Conservation (phyloP, 2,329 filamentous ascomycete species). For the Venturia oleaginea region DNA sequence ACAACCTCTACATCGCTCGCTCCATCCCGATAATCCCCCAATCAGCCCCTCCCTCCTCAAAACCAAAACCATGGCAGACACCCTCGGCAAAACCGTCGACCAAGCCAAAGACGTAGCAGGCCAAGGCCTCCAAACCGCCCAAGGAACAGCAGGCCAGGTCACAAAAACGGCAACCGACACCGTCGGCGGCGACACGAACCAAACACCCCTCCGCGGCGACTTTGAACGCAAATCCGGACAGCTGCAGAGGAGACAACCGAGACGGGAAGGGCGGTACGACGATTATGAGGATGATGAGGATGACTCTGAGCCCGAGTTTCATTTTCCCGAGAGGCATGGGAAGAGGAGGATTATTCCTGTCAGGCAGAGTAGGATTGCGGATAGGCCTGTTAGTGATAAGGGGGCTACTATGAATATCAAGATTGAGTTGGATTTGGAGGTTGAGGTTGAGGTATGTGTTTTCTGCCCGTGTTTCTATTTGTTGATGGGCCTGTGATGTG, state of each 20-base stretch:
- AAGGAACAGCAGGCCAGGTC: not conserved
- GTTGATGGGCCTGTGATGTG: not conserved
- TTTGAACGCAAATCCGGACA: not conserved
- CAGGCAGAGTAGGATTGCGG: slow-evolving; percentile 31
- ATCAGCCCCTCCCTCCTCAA: not conserved
- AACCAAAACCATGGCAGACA: not conserved
- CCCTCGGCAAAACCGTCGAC: not conserved
- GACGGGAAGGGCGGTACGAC: slow-evolving; percentile 12
- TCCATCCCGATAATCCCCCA: not conserved
- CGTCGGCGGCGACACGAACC: not conserved
- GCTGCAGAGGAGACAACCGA: slow-evolving; percentile 13
- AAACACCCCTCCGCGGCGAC: not conserved
- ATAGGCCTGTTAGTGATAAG: slow-evolving; percentile 28
- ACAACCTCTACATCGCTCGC: not conserved
- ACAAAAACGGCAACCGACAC: slow-evolving; percentile 2
- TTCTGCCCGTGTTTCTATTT: not conserved
- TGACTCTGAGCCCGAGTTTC: slow-evolving; percentile 28
- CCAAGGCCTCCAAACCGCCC: not conserved
- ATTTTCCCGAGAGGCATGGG: slow-evolving; percentile 13
- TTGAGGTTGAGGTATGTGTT: slow-evolving; percentile 2
- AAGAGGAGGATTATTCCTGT: slow-evolving; percentile 22
- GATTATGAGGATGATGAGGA: slow-evolving; percentile 25
- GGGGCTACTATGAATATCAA: slow-evolving; percentile 34
- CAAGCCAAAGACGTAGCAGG: slow-evolving; percentile 1
- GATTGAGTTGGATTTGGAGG: slow-evolving; percentile 23